Base-by-base conservation (phyloP, 148 eudicot species). In the Vaccinium vitisidaea region DNA sequence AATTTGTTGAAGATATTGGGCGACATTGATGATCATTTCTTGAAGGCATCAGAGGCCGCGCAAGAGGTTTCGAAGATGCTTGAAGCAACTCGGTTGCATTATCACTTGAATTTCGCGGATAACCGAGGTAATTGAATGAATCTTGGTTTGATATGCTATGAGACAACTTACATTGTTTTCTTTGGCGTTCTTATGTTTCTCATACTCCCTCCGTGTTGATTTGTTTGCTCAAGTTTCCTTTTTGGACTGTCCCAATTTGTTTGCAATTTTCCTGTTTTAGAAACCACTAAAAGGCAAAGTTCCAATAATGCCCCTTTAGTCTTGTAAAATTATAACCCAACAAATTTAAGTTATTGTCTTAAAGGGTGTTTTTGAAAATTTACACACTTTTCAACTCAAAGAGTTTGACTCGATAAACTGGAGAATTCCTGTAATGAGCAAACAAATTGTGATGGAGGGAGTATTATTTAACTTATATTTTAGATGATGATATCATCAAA, bases 61-160 rank as follows among this genome's bases (percentile, higher is more conserved):
- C 99, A 94, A 84, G 95, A 94, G 87, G 99, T 97, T 53, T 95
- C 99, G 0, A 97, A 93, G 90, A 87, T 95, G 92, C 94, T 97
- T 65, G 99, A 97, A 84, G 98, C 99, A 19, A 94, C 95, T 84
- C 92, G 95, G 70, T 86, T 93, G 89, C 98, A 97, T 53, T 94
- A 95, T 67, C 99, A 97, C 86, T 94, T 95, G 43, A 97, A 91
- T 89, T 97, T 91, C 88, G 99, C 98, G 30, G 99, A 97, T 85
- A 92, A 89, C 87, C 88, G 93, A 93, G 99, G 98, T 97, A 21
- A 73, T 32, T 73, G 88, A 85, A 70, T 65, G 70, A 65, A 56
- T 84, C 80, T 83, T 55, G 12, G 16, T 86, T 80, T 58, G 48
- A 43, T 81, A 32, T 70, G 36, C 18, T n/a, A 30, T 54, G 18